These are phyloP conservation scores for Brasilioporus rufonigricans DNA, from an alignment of 768 basidiomycete species.

Conservation along the genomic window DNA sequence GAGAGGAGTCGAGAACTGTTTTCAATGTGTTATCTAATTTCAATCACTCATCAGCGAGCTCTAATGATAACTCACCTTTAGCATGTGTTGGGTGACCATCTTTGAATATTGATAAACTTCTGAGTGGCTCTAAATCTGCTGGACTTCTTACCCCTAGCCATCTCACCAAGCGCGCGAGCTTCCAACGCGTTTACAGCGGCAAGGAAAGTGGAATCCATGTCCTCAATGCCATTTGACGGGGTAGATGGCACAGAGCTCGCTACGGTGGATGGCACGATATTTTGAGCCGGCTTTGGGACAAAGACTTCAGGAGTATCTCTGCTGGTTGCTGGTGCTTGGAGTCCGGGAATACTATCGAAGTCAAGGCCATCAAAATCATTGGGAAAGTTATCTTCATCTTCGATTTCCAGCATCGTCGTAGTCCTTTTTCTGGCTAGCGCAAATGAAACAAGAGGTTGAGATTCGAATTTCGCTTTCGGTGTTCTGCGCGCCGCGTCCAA, in stretches of 20 bases:
- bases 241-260: slow-evolving; percentile 14
- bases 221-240: slow-evolving; percentile 8
- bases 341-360: slow-evolving; percentile 39
- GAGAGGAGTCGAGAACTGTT: background rate
- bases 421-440: background rate
- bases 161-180: slow-evolving; percentile 24
- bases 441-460: background rate
- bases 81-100: background rate
- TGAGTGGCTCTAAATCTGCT: background rate
- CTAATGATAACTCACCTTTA: slow-evolving; percentile 8
- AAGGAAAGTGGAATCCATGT: slow-evolving; percentile 28
- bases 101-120: slow-evolving; percentile 3
- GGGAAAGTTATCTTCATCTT: slow-evolving; percentile 50
- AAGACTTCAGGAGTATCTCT: background rate
- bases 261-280: background rate
- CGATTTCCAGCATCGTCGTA: slow-evolving; percentile 23
- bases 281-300: background rate
- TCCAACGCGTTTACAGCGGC: slow-evolving; percentile 49
- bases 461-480: too few relatives aligned
- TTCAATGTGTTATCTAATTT: background rate
- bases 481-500: too few relatives aligned
- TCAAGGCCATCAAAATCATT: slow-evolving; percentile 53
- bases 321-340: slow-evolving; percentile 17
- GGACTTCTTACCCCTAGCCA: slow-evolving; percentile 8
- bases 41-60: background rate